Base-by-base conservation (phyloP, 2,329 filamentous ascomycete species). In the Malbranchea cinnamomea region DNA sequence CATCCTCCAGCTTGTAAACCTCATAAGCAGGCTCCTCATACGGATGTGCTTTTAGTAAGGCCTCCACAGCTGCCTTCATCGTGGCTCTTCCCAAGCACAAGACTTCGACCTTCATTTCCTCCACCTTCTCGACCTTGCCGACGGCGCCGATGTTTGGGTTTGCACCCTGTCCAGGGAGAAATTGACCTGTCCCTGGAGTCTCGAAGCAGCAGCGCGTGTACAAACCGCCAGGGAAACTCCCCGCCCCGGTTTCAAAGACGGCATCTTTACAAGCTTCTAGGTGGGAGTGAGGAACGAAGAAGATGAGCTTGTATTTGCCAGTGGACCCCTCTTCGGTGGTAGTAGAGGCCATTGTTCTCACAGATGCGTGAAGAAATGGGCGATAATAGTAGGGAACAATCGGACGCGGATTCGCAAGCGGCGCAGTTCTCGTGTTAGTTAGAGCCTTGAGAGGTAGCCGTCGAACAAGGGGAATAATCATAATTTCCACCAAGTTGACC, bases 1-100 rank as follows among this genome's bases (percentile, higher is more conserved):
- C 44, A 41, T 56, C 43, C 39, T 62, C 59, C 43, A 59, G 46
- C 36, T 50, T 56, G 37, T 54, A 55, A 13, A 61, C 58, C 36
- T 58, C 56, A 43, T 59, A 59, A 8, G 50, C 54, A 14, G 57
- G 53, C 37, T 59, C 54, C 32, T 62, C 59, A 39, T 61, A 62
- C 4, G 59, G 59, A 49, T 62, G 59, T n/a, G 52, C 51, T 35
- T 47, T 46, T 14, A 55, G 37, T 41, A 62, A 40, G 21, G 48
- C 56, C 36, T 53, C 40, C 10, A 62, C 59, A 2, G 57, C 57
- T 21, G 47, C 39, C 17, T 47, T 28, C 50, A 57, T 53, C 6
- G 53, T 41, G 26, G 46, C 40, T 28, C 46, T 48, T 3, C 56
- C 57, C 16, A 59, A 33, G 34, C 59, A 59, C 34, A 61, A 43